Evolutionary conservation across 73 alveolate genomes (phyloP), one percentile per base, ranked within the genome.

Genomic region (Paramecium octaurelia): DNA sequence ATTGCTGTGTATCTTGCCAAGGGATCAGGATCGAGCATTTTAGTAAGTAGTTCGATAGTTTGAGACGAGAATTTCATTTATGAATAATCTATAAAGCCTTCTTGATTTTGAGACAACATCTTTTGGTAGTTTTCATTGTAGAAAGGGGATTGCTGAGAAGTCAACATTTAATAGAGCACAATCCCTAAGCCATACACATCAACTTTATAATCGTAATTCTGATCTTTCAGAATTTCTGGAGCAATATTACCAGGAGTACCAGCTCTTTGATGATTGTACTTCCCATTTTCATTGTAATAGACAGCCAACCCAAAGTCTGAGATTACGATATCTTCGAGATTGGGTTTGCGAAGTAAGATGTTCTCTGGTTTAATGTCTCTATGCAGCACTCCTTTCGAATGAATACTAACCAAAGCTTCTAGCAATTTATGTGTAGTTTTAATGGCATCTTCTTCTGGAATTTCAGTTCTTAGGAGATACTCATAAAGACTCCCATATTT

Each of bases 181-280:
- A 96, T 92, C 6, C 98, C 98, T 7, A 94, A 71, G 34, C 96
- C 86, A 92, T 93, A 96, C 14, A 95, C 93, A 95, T 96, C 98
- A 35, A 87, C 88, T 69, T 87, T 87, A 23, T 35, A 87, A 64
- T 87, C 88, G 23, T 87, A 87, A 18, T 42, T 60, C 16, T 87
- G 11, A 60, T 38, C 69, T 11, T 54, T 77, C 12, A 87, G 76
- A 0, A 87, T 77, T 87, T 87, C 93, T 16, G 93, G 93, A 36
- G 93, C 93, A 14, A 89, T 68, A 73, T 44, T 58, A 2, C 94
- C 94, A 27, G 92, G 92, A 38, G 94, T 89, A 7, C 94, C 94
- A 71, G 88, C 46, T 18, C 90, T 59, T 43, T 89, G 7, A 83
- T 70, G 77, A 31, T 50, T 68, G 40, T 89, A 89, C 31, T 60